Percentiles rank a stretch among this genome's conserved stretches.
These are phyloP conservation scores for Colletotrichum shisoi DNA, from an alignment of 2,329 filamentous ascomycete genomes.

Conservation along the genomic window DNA sequence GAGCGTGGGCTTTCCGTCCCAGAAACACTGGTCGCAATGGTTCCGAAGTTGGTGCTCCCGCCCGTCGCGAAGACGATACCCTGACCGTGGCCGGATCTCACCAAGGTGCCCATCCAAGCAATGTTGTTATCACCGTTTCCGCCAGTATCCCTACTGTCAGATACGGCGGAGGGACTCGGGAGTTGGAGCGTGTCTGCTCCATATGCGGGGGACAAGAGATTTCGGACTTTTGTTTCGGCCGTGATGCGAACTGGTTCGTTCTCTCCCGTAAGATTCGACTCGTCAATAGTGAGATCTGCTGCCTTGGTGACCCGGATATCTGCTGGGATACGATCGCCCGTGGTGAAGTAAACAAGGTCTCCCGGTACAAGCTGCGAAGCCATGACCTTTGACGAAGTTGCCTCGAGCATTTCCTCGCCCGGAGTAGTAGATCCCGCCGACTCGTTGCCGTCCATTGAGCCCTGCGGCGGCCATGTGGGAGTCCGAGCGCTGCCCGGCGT, in stretches of 20 bases:
- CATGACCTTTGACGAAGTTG: slow-evolving; percentile 82
- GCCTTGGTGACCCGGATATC: slow-evolving; percentile 94
- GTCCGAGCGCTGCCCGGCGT: slow-evolving; percentile 47
- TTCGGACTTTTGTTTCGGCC: slow-evolving; percentile 62
- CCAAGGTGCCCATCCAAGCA: slow-evolving; percentile 96
- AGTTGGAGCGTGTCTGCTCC: slow-evolving; percentile 44
- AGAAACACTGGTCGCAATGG: slow-evolving; percentile 91
- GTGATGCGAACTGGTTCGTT: slow-evolving; percentile 90
- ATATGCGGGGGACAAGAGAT: slow-evolving; percentile 47
- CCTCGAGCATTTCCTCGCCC: slow-evolving; percentile 70
- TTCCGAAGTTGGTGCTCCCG: slow-evolving; percentile 91
- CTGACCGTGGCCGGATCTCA: slow-evolving; percentile 93
- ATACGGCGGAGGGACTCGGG: slow-evolving; percentile 54
- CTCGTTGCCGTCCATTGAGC: slow-evolving; percentile 52
- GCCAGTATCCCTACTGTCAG: slow-evolving; percentile 69
- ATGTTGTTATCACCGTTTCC: slow-evolving; percentile 85
- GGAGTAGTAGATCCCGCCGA: slow-evolving; percentile 61
- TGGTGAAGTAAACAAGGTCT: slow-evolving; percentile 91
- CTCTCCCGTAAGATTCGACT: slow-evolving; percentile 95
- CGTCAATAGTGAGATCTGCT: slow-evolving; percentile 90
- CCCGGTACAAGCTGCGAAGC: slow-evolving; percentile 88
- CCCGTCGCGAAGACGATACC: slow-evolving; percentile 98
- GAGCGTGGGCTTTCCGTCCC: slow-evolving; percentile 96
- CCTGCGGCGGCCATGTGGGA: slow-evolving; percentile 60
- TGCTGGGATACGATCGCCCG: slow-evolving; percentile 93